phyloP scores from a whole-genome alignment of 257 asterid species.

The Nicotiana tabacum region DNA sequence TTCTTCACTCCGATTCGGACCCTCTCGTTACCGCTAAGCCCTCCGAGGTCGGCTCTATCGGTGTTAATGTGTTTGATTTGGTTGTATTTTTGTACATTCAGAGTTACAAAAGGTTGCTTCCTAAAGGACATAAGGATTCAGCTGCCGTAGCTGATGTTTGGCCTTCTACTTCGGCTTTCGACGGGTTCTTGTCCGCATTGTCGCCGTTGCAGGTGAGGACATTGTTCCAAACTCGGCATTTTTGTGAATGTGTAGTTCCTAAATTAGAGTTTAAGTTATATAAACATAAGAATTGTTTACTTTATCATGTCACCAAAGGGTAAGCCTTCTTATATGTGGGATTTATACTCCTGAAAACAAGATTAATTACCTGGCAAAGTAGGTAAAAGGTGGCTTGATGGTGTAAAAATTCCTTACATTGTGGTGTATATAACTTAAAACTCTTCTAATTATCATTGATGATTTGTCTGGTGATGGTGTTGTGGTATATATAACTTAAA shows the following conservation, averaged over 20 bases:
- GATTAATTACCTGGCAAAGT: no score
- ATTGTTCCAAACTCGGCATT: not conserved
- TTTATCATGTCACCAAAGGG: no score
- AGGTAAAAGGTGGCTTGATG: no score
- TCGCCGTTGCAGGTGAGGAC: slow-evolving; percentile 66
- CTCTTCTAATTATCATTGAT: no score
- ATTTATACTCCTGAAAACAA: no score
- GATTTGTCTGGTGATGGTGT: no score
- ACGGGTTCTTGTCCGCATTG: slow-evolving; percentile 75
- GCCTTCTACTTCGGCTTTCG: slow-evolving; percentile 90
- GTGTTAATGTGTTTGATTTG: slow-evolving; percentile 75
- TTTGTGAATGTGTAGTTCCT: not conserved
- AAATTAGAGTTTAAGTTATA: no score
- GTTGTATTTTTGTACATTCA: slow-evolving; percentile 66
- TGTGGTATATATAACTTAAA: no score
- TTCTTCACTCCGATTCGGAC: slow-evolving; percentile 53
- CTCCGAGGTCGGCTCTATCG: slow-evolving; percentile 46
- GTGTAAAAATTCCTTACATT: no score
- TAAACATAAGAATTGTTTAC: no score
- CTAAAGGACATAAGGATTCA: slow-evolving; percentile 84
- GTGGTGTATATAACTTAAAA: no score
- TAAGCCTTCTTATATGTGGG: no score
- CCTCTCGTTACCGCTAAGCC: slow-evolving; percentile 46
- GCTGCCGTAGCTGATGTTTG: slow-evolving; percentile 92
- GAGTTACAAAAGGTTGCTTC: slow-evolving; percentile 79